Evolutionary conservation across 2,329 filamentous ascomycete genomes (phyloP), one percentile per base, ranked within the genome.

Genomic region (Cladosporium cucumerinum): DNA sequence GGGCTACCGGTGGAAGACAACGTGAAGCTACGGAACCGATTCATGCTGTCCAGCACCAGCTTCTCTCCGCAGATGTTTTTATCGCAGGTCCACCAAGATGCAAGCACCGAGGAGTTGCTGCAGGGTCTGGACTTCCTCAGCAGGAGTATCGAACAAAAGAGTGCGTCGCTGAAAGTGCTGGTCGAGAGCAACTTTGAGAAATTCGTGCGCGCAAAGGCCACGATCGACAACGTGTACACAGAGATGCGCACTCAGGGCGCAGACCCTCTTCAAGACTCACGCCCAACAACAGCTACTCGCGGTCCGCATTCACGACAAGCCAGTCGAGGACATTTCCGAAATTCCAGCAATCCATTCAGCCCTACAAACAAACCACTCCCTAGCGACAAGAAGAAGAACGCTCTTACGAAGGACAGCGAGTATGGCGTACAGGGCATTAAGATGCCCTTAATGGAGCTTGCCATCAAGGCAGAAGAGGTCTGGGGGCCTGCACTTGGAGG

Each of bases 171-270:
- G 67, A 99, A 99, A 76, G 91, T 96, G 12, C 85, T 99, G 21
- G 95, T 99, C 26, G 95, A 99, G 78, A 94, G 92, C 69, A 99
- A 99, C 77, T 99, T 99, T 75, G 96, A 99, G 78, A 90, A 94
- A 69, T 99, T 99, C 80, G 95, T 99, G 64, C 90, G 92, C 68
- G 95, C 95, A 51, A 99, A 99, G 78, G 92, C 94, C 21, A 98
- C 94, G 8, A 98, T 99, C 73, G 95, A 99, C 80, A 96, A 96
- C 79, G 95, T 99, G 61, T 99, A 99, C 79, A 96, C 89, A 67
- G 95, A 99, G 78, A 99, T 99, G 95, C 82, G 85, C 30, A 84
- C 85, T 36, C 85, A 97, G 86, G 83, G 93, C 82, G 78, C 79
- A 49, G 78, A 84, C 64, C 73, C 78, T 55, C 73, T 78, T 59